Evolutionary conservation across 2,329 filamentous ascomycete species (phyloP).

Genomic region (Rachicladosporium sp.): DNA sequence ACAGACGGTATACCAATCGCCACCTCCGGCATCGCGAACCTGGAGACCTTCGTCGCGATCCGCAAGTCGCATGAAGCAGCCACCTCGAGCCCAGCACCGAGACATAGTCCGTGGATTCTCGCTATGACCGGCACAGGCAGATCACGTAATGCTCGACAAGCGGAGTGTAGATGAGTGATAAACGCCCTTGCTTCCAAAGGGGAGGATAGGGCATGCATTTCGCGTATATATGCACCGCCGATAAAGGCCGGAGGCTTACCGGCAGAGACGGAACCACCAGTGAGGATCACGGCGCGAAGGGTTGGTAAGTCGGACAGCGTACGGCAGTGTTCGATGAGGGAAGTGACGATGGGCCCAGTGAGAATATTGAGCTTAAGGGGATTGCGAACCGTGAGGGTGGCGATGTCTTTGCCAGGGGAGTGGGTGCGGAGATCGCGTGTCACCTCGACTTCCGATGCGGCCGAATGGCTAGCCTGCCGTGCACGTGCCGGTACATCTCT

Average conservation of each 20-base stretch:
- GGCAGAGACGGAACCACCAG: slow-evolving; percentile 9
- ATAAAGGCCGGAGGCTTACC: slow-evolving; percentile 19
- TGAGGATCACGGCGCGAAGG: slow-evolving; percentile 17
- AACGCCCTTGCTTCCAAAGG: slow-evolving; percentile 22
- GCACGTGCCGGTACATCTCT: too few relatives aligned
- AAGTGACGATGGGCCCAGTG: slow-evolving; percentile 10
- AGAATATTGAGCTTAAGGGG: slow-evolving; percentile 19
- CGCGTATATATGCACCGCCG: slow-evolving; percentile 19
- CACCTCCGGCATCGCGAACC: slow-evolving; percentile 30
- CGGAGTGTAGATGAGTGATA: slow-evolving; percentile 23
- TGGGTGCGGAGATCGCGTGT: too few relatives aligned
- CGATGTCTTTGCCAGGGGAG: slow-evolving; percentile 7
- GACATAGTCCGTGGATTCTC: slow-evolving; percentile 26
- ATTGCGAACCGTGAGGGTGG: slow-evolving; percentile 16
- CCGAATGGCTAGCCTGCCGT: too few relatives aligned
- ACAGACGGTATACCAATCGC: slow-evolving; percentile 27
- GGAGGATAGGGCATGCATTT: slow-evolving; percentile 16
- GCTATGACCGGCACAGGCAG: slow-evolving; percentile 28
- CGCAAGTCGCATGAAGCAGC: slow-evolving; percentile 26
- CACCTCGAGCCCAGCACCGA: slow-evolving; percentile 28
- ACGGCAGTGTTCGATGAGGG: slow-evolving; percentile 11
- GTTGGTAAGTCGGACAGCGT: slow-evolving; percentile 6
- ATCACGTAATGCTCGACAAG: slow-evolving; percentile 24
- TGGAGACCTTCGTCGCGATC: slow-evolving; percentile 20
- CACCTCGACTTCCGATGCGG: too few relatives aligned